A percentile compares a stretch with the other conserved stretches of the same genome.
phyloP scores from a whole-genome alignment of 2,329 filamentous ascomycete genomes.

The Hypoxylon sp. region DNA sequence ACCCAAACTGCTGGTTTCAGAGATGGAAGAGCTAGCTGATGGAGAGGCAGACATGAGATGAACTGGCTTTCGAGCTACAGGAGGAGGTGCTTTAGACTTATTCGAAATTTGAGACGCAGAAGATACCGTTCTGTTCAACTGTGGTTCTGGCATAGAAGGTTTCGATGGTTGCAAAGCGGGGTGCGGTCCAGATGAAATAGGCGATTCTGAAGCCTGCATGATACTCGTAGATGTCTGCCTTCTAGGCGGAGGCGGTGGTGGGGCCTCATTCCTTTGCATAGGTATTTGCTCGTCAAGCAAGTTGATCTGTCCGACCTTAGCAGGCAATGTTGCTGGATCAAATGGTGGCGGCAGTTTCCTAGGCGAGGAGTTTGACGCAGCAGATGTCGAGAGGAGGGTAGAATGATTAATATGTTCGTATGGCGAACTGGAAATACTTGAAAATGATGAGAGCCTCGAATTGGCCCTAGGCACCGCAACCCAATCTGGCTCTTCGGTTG shows the following conservation, averaged over 20 bases:
- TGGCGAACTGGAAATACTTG: constrained; percentile 71
- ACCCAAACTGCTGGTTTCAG: constrained; percentile 40
- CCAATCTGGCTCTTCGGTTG: constrained; percentile 86
- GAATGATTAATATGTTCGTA: constrained; percentile 72
- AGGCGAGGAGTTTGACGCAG: constrained; percentile 62
- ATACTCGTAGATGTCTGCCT: constrained; percentile 50
- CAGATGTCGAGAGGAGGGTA: constrained; percentile 61
- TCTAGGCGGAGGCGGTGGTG: constrained; percentile 61
- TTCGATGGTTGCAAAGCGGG: constrained; percentile 53
- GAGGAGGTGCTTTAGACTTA: constrained; percentile 57
- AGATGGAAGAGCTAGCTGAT: constrained; percentile 47
- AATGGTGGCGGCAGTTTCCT: constrained; percentile 68
- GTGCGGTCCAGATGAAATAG: constrained; percentile 55
- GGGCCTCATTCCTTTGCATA: constrained; percentile 54
- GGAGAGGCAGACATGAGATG: constrained; percentile 62
- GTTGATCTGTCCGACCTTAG: constrained; percentile 62
- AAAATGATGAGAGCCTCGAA: constrained; percentile 68
- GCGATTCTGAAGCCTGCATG: constrained; percentile 36
- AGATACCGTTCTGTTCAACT: constrained; percentile 41
- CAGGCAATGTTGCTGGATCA: constrained; percentile 63
- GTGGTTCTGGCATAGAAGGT: constrained; percentile 30
- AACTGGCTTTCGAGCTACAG: constrained; percentile 74
- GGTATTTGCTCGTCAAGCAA: constrained; percentile 59
- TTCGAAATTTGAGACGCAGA: constrained; percentile 46
- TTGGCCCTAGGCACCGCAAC: constrained; percentile 73